A percentile compares a stretch with the other conserved stretches of the same genome.
These are phyloP conservation scores for Cryphonectria naterciae DNA, from an alignment of 2,329 filamentous ascomycete genomes.

Conservation along the genomic window DNA sequence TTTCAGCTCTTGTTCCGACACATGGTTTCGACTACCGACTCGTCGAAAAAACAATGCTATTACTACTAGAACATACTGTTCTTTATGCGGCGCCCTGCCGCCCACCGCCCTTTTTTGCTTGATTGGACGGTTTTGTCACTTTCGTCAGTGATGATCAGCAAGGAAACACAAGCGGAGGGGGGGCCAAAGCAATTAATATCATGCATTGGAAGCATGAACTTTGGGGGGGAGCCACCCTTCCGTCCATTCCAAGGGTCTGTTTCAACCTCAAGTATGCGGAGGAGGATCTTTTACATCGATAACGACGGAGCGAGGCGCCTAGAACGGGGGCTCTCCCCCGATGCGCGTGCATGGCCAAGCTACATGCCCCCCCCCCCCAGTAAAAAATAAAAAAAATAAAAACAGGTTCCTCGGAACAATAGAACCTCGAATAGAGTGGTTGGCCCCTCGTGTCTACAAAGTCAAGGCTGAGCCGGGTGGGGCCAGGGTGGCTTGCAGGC, in stretches of 20 bases:
- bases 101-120: conserved; percentile 18
- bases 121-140: neutral
- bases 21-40: neutral
- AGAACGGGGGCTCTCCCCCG: conserved; percentile 13
- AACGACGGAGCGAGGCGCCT: conserved; percentile 19
- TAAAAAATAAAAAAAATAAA: neutral
- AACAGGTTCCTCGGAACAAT: conserved; percentile 11
- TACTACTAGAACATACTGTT: neutral
- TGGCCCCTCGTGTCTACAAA: neutral
- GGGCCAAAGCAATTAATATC: neutral
- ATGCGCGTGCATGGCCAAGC: neutral
- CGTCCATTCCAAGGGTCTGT: conserved; percentile 22
- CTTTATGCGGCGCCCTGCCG: conserved; percentile 22
- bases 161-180: neutral
- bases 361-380: neutral
- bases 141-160: conserved; percentile 13
- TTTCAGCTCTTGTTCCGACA: neutral
- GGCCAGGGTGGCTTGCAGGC: neutral
- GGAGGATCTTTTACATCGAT: conserved; percentile 1
- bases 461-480: neutral
- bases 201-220: conserved; percentile 18
- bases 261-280: conserved; percentile 21
- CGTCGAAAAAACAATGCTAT: neutral
- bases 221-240: neutral
- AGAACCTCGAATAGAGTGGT: conserved; percentile 8